Conservation (phyloP, 305 asterid genomes). For the Monarda citriodora region DNA sequence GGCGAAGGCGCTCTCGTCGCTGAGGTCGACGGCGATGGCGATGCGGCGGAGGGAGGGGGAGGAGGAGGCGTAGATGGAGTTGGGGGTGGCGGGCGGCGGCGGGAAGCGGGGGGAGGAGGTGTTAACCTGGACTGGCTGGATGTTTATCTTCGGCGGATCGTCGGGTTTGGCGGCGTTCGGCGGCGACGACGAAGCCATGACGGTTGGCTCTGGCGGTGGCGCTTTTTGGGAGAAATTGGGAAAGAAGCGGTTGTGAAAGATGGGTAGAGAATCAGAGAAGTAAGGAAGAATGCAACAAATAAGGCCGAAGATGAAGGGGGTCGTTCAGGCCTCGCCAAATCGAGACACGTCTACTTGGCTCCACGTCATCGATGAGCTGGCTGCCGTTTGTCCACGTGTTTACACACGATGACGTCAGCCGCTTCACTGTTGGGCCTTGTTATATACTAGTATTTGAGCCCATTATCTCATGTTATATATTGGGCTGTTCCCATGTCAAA, state of each 20-base stretch:
- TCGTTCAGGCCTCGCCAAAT: not conserved
- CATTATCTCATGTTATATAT: too few relatives aligned
- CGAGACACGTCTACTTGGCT: not conserved
- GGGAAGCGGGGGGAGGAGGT: constrained; percentile 36
- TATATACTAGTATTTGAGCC: too few relatives aligned
- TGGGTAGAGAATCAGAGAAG: constrained; percentile 12
- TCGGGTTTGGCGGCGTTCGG: constrained; percentile 2
- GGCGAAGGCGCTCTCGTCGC: constrained; percentile 46
- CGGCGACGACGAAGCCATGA: constrained; percentile 24
- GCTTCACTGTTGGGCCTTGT: too few relatives aligned
- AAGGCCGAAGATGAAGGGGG: constrained; percentile 17
- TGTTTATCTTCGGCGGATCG: constrained; percentile 19
- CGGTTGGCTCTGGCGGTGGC: not conserved
- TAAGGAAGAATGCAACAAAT: constrained; percentile 4
- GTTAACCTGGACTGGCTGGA: constrained; percentile 27
- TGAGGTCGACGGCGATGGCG: constrained; percentile 44
- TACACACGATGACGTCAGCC: too few relatives aligned
- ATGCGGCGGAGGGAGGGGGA: constrained; percentile 32
- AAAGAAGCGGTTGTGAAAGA: not conserved
- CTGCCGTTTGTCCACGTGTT: too few relatives aligned
- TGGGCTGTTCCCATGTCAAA: too few relatives aligned
- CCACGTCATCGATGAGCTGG: not conserved
- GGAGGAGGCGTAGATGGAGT: constrained; percentile 19
- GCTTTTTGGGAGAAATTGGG: not conserved
- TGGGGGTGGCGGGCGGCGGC: constrained; percentile 27